Percentiles rank a stretch among this genome's conserved stretches.
phyloP scores from a whole-genome alignment of 2,329 filamentous ascomycete species.

The Colletotrichum tropicicola region DNA sequence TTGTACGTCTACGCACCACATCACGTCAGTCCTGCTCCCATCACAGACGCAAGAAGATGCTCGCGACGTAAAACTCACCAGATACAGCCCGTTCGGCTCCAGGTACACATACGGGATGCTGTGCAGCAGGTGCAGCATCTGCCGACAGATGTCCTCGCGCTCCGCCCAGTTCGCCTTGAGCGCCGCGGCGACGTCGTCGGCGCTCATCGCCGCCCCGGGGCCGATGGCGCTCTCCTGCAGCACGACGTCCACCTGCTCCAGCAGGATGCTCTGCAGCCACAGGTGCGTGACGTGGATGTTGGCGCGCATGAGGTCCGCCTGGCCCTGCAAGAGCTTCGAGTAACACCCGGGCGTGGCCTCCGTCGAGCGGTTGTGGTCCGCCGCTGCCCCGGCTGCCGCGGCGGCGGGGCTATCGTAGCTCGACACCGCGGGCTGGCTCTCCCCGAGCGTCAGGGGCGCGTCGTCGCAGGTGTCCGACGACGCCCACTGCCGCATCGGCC shows the following conservation, averaged over 20 bases:
- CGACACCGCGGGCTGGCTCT: neutral
- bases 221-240: constrained; percentile 30
- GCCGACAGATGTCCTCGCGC: constrained; percentile 46
- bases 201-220: neutral
- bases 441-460: neutral
- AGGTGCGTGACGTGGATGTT: constrained; percentile 48
- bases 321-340: constrained; percentile 18
- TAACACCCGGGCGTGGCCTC: neutral
- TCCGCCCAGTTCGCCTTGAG: constrained; percentile 39
- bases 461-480: constrained; percentile 7
- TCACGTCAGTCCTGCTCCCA: neutral
- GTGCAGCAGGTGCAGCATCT: constrained; percentile 44
- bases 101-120: constrained; percentile 40
- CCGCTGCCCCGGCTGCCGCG: too few relatives aligned
- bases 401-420: constrained; percentile 8
- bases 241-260: constrained; percentile 43
- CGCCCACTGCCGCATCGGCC: constrained; percentile 36
- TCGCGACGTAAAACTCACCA: constrained; percentile 39
- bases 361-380: too few relatives aligned
- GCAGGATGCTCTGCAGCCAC: constrained; percentile 45
- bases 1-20: constrained; percentile 38
- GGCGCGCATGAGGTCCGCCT: constrained; percentile 39
- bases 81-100: constrained; percentile 44
- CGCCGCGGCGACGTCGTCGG: neutral
- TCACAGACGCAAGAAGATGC: neutral